Evolutionary conservation across 2,329 filamentous ascomycete species (phyloP).

Genomic region (Alternaria angustiovoidea): DNA sequence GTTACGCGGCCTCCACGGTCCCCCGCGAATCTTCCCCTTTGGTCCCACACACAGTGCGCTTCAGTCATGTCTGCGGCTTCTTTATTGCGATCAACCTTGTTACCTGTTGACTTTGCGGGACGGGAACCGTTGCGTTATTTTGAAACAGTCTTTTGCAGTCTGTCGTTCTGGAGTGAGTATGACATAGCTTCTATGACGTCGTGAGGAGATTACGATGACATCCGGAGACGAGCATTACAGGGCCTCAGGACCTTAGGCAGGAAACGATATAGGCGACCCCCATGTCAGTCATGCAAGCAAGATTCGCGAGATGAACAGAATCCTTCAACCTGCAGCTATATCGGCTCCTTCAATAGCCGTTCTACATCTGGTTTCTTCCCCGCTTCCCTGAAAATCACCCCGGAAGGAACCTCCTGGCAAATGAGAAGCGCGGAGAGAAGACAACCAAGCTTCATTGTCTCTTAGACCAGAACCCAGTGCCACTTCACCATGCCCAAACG

Average conservation of each 20-base stretch:
- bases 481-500: conserved; percentile 53
- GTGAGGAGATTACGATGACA: neutral
- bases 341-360: neutral
- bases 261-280: neutral
- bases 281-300: neutral
- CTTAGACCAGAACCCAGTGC: conserved; percentile 17
- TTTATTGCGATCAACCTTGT: neutral
- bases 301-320: neutral
- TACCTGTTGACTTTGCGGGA: neutral
- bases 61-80: neutral
- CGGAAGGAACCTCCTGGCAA: neutral
- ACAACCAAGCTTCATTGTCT: neutral
- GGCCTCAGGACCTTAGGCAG: neutral
- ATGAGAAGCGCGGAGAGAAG: no score
- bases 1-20: neutral
- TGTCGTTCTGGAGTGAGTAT: neutral
- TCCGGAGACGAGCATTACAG: neutral
- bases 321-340: neutral
- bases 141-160: neutral
- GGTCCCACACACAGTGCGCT: neutral
- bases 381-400: neutral
- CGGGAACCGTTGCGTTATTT: neutral
- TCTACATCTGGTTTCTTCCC: neutral
- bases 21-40: neutral
- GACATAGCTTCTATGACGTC: neutral